phyloP scores from a whole-genome alignment of 306 rosid genomes.

The Ziziphus jujuba region DNA sequence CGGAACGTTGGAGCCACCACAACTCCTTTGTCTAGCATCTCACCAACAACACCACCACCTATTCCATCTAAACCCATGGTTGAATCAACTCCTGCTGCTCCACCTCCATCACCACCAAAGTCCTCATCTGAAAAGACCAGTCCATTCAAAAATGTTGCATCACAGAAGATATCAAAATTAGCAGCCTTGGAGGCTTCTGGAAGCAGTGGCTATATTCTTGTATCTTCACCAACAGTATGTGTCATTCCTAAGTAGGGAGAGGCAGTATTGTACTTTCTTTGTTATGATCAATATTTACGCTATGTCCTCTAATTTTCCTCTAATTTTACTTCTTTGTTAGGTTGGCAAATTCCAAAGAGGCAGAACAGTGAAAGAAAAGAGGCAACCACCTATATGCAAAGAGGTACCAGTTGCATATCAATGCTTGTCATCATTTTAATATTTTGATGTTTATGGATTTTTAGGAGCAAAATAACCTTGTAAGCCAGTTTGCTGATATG shows the following conservation, averaged over 20 bases:
- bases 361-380: conserved; percentile 81
- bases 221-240: conserved; percentile 76
- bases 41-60: conserved; percentile 73
- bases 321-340: conserved; percentile 44
- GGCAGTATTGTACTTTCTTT: neutral
- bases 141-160: conserved; percentile 50
- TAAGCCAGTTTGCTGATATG: neutral
- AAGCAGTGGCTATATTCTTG: conserved; percentile 47
- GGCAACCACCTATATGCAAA: conserved; percentile 75
- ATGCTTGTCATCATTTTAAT: neutral
- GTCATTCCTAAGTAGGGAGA: conserved; percentile 4
- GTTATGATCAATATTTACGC: conserved; percentile 15
- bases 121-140: conserved; percentile 54
- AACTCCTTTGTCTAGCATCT: conserved; percentile 67
- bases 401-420: conserved; percentile 58
- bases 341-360: conserved; percentile 88
- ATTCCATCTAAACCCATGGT: conserved; percentile 79
- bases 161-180: conserved; percentile 59
- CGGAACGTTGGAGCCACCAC: conserved; percentile 69
- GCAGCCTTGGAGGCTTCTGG: conserved; percentile 90
- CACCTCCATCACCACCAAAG: conserved; percentile 57
- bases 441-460: neutral
- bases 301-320: conserved; percentile 24
- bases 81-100: conserved; percentile 49
- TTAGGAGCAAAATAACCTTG: conserved; percentile 3